Evolutionary conservation across 2,329 filamentous ascomycete species (phyloP).

Genomic region (Pyrenophora seminiperda): DNA sequence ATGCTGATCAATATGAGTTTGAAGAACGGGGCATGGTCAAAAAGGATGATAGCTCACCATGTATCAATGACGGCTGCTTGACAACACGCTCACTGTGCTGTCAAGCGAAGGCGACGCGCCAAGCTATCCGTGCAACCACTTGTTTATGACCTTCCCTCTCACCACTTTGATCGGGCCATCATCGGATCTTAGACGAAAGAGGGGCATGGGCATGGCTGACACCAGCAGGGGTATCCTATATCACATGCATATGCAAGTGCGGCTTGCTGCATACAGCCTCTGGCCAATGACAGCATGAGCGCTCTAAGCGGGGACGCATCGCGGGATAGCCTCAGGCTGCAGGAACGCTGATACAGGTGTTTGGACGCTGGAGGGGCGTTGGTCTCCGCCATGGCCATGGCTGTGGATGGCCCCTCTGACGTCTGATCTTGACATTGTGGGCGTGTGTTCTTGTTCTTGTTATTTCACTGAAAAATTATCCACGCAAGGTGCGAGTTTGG

Average conservation of each 20-base stretch:
- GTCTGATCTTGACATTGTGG: too few species aligned
- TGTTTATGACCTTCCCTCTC: conserved; percentile 21
- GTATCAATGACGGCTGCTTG: not conserved
- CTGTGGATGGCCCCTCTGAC: not conserved
- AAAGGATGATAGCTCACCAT: not conserved
- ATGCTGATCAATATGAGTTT: conserved; percentile 18
- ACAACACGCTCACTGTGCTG: not conserved
- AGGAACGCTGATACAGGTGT: conserved; percentile 41
- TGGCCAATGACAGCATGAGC: conserved; percentile 31
- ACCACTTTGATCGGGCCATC: conserved; percentile 30
- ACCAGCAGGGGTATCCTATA: conserved; percentile 38
- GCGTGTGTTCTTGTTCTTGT: not conserved
- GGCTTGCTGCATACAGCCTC: conserved; percentile 43
- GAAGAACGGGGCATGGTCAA: conserved; percentile 4
- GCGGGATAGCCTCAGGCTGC: conserved; percentile 46
- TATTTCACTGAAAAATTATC: not conserved
- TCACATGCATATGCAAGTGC: conserved; percentile 48
- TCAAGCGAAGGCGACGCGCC: conserved; percentile 10
- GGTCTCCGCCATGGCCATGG: conserved; percentile 9
- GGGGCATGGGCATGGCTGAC: conserved; percentile 25
- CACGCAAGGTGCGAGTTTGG: too few species aligned
- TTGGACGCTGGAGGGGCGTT: not conserved
- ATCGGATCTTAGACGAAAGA: conserved; percentile 26
- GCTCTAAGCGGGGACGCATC: conserved; percentile 32
- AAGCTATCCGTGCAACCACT: conserved; percentile 28